Evolutionary conservation across 2,329 filamentous ascomycete genomes (phyloP), one percentile per base, ranked within the genome.

Genomic region (Monilinia fructigena): DNA sequence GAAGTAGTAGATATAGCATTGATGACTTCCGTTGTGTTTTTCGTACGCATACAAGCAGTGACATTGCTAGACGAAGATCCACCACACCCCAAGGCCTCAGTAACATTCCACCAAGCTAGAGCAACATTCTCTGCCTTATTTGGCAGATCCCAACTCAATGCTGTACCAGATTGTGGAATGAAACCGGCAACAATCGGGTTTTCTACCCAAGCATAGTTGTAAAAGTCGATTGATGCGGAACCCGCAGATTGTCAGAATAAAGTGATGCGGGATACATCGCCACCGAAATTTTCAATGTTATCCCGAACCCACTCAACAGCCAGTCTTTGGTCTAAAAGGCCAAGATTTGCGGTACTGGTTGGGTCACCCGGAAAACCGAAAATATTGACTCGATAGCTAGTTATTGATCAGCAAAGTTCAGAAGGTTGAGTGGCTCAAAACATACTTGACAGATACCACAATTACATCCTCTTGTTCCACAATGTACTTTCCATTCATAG

Each of bases 231-330:
- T 63, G 85, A 87, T 73, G 89, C 86, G 11, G 77, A 82, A 16
- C 84, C 84, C 0, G 84, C 83, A 4, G 80, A 83, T 75, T 86
- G 82, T 48, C 82, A 83, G 78, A 80, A 85, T 54, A 85, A 75
- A 1, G 81, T 83, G 42, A 89, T 81, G 67, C 84, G 81, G 2
- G 76, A 75, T 1, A 78, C 77, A 69, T 89, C 83, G 1, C 87
- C 88, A 0, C 87, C 86, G 74, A 90, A 88, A 2, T 77, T 77
- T 2, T 75, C 82, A 60, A 87, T 84, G 73, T 89, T 89, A 35
- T 82, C 78, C 67, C 80, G 79, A 35, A 89, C 82, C 87, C 87
- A 90, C 68, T 80, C 78, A 20, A 89, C 78, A 7, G 85, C 81
- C 12, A 83, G 73, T 70, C 84, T 80, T 75, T 89, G 86, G 72